Evolutionary conservation across 768 basidiomycete species (phyloP).

Genomic region (Pleurotus tuoliensis): DNA sequence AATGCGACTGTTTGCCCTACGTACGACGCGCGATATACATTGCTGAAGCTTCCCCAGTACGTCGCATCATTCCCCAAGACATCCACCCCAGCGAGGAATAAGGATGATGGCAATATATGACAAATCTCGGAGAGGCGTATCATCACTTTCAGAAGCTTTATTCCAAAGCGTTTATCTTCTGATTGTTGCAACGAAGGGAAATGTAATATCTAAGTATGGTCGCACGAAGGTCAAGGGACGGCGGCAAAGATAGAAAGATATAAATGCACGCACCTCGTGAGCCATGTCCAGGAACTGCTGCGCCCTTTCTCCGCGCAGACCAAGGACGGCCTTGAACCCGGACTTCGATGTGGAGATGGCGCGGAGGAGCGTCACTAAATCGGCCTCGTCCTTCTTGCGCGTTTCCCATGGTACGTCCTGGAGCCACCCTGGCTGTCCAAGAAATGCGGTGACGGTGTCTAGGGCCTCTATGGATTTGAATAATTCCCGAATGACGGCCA

Average conservation of each 20-base stretch:
- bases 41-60: slow-evolving; percentile 24
- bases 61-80: slow-evolving; percentile 17
- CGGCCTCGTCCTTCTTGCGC: not conserved
- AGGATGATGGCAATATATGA: slow-evolving; percentile 19
- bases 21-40: slow-evolving; percentile 21
- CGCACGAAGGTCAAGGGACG: no score
- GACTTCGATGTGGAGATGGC: not conserved
- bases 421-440: not conserved
- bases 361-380: slow-evolving; percentile 1
- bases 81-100: slow-evolving; percentile 19
- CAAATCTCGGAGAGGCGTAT: slow-evolving; percentile 5
- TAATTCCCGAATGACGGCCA: not conserved
- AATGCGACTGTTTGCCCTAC: slow-evolving; percentile 20
- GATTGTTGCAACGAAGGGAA: slow-evolving; percentile 3
- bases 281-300: slow-evolving; percentile 9
- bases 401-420: not conserved
- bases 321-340: not conserved
- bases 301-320: slow-evolving; percentile 1
- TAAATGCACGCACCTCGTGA: not conserved
- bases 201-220: not conserved
- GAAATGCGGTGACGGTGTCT: not conserved
- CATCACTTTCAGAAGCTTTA: slow-evolving; percentile 3
- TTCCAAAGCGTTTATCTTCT: not conserved
- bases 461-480: slow-evolving; percentile 3
- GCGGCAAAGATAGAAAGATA: no score